Evolutionary conservation across 75 land plant species (phyloP), one percentile per base, ranked within the genome.

Genomic region (Ceratopteris richardii): DNA sequence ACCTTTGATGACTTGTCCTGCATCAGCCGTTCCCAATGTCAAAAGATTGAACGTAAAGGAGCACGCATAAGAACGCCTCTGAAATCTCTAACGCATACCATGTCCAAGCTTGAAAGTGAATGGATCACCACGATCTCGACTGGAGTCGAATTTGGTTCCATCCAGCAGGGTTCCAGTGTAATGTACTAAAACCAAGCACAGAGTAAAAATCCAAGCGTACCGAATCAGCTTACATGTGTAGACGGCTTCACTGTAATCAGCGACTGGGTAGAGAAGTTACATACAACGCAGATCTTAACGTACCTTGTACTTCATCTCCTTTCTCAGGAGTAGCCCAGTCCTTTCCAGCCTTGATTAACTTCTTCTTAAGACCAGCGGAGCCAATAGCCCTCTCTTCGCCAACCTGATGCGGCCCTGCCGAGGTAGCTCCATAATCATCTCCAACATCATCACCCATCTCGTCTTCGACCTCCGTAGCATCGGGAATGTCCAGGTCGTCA

Each of bases 1-100:
- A 70, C 87, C 90, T 56, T 86, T 78, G 53, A 86, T 78, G 29
- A 83, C 84, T 61, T 82, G 73, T 0, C 82, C 88, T 84, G 70
- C 25, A 28, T 9, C 26, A 14, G 0, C 16, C 2, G n/a, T n/a
- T n/a, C n/a, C n/a, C n/a, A n/a, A n/a, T n/a, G n/a, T n/a, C n/a
- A n/a, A n/a, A n/a, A n/a, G n/a, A n/a, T n/a, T n/a, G n/a, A n/a
- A n/a, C n/a, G n/a, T n/a, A n/a, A n/a, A n/a, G 31, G 47, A 1
- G 43, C 12, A 23, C 21, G 37, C 37, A 33, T 33, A 33, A 33
- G 37, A 33, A 33, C 9, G n/a, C n/a, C n/a, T n/a, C n/a, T n/a
- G n/a, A n/a, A n/a, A n/a, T n/a, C n/a, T n/a, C n/a, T n/a, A n/a
- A n/a, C n/a, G 53, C 58, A 56, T 64, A 87, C 87, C 87, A 47